Evolutionary conservation across 2,329 filamentous ascomycete genomes (phyloP).

Genomic region (Didymella keratinophila): DNA sequence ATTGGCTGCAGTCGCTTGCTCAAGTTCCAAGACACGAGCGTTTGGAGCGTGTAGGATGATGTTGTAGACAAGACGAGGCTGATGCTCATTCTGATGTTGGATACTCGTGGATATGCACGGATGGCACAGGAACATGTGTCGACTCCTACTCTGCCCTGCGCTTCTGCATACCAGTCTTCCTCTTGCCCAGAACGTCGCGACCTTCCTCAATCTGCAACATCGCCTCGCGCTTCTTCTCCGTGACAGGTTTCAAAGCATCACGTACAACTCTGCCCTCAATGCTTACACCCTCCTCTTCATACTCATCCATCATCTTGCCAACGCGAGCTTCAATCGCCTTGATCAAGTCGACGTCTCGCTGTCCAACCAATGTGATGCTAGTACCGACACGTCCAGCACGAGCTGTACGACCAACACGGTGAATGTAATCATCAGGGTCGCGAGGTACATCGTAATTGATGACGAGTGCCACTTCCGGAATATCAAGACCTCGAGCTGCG

Average conservation of each 20-base stretch:
- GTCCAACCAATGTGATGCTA: slow-evolving; percentile 86
- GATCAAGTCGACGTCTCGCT: slow-evolving; percentile 91
- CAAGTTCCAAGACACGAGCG: not conserved
- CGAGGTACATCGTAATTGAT: slow-evolving; percentile 95
- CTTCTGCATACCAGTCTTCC: slow-evolving; percentile 56
- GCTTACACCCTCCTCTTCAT: slow-evolving; percentile 89
- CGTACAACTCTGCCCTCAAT: slow-evolving; percentile 88
- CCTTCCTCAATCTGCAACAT: slow-evolving; percentile 90
- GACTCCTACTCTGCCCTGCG: slow-evolving; percentile 23
- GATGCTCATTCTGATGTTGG: not conserved
- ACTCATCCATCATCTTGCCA: slow-evolving; percentile 79
- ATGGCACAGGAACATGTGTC: not conserved
- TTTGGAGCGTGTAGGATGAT: not conserved
- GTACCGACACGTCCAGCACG: slow-evolving; percentile 86
- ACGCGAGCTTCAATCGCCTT: slow-evolving; percentile 87
- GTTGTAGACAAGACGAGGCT: not conserved
- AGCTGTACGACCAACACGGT: slow-evolving; percentile 93
- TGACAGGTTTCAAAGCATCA: slow-evolving; percentile 86
- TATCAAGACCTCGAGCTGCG: slow-evolving; percentile 91
- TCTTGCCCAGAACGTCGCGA: slow-evolving; percentile 88
- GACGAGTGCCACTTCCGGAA: slow-evolving; percentile 88
- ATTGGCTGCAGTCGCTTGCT: not conserved
- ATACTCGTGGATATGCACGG: not conserved
- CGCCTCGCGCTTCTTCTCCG: slow-evolving; percentile 95
- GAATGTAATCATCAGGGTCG: slow-evolving; percentile 97